Evolutionary conservation across 495 filamentous ascomycete genomes (phyloP).

Genomic region (Jackrogersella minutella): DNA sequence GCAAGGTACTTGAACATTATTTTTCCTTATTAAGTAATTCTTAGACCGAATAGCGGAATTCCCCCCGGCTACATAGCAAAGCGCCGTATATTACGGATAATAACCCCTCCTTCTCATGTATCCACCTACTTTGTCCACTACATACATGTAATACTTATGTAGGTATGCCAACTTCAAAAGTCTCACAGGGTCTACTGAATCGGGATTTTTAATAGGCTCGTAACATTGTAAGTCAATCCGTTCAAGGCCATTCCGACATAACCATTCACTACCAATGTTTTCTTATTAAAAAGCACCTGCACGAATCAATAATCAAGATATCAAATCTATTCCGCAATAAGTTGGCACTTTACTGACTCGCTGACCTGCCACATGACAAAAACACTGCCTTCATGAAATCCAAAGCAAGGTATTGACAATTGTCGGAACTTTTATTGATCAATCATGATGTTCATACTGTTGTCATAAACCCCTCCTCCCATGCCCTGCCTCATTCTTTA

Average conservation of each 20-base stretch:
- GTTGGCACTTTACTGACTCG: slow-evolving; percentile 25
- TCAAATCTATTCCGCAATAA: not conserved
- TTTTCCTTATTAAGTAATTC: slow-evolving; percentile 17
- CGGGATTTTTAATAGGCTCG: not conserved
- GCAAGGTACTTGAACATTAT: not conserved
- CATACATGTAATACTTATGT: too few relatives aligned
- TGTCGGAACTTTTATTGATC: slow-evolving; percentile 20
- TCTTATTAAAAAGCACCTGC: too few relatives aligned
- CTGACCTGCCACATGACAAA: slow-evolving; percentile 27
- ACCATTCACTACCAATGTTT: too few relatives aligned
- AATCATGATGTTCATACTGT: slow-evolving; percentile 12
- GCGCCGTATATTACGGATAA: too few relatives aligned
- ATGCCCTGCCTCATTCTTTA: slow-evolving; percentile 9
- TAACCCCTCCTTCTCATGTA: not conserved
- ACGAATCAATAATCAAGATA: slow-evolving; percentile 23
- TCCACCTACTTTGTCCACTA: not conserved
- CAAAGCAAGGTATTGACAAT: slow-evolving; percentile 3
- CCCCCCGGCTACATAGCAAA: not conserved
- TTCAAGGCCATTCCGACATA: too few relatives aligned
- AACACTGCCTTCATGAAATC: slow-evolving; percentile 16
- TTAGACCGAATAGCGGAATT: slow-evolving; percentile 18
- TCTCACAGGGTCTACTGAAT: not conserved
- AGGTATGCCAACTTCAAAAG: too few relatives aligned
- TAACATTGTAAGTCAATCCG: not conserved
- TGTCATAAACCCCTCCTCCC: slow-evolving; percentile 8